Percentiles rank a stretch among this genome's conserved stretches.
phyloP scores from a whole-genome alignment of 2,329 filamentous ascomycete species.

The Parastagonospora nodorum region DNA sequence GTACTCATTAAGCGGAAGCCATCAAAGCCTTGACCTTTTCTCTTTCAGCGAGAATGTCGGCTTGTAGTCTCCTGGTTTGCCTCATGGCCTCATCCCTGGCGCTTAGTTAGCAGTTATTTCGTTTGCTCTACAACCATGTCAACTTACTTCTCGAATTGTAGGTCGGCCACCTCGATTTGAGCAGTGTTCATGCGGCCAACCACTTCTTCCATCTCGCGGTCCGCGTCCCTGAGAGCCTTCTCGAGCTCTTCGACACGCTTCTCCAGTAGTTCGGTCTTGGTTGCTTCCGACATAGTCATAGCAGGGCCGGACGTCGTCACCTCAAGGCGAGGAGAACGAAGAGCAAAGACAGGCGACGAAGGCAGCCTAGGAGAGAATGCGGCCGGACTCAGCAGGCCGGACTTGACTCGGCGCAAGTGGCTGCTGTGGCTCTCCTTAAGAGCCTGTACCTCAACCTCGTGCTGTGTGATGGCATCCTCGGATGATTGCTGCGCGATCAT shows the following conservation, averaged over 20 bases:
- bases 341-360: conserved; percentile 65
- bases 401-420: conserved; percentile 76
- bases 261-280: conserved; percentile 76
- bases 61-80: conserved; percentile 72
- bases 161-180: conserved; percentile 80
- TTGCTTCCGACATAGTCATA: conserved; percentile 67
- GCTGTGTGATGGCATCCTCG: conserved; percentile 79
- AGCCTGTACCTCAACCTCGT: conserved; percentile 81
- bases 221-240: conserved; percentile 74
- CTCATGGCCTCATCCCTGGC: conserved; percentile 71
- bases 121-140: not conserved
- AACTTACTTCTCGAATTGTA: conserved; percentile 69
- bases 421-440: conserved; percentile 77
- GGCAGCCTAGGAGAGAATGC: conserved; percentile 64
- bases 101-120: conserved; percentile 13
- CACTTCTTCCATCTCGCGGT: conserved; percentile 82
- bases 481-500: conserved; percentile 81
- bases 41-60: conserved; percentile 67
- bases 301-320: conserved; percentile 66
- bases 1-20: conserved; percentile 24
- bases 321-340: conserved; percentile 64
- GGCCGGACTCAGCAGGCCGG: conserved; percentile 52
- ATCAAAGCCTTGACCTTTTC: conserved; percentile 61
- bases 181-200: conserved; percentile 80
- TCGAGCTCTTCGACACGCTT: conserved; percentile 84